phyloP scores from a whole-genome alignment of 2,329 filamentous ascomycete genomes.

The Aspergillus pseudoglaucus region DNA sequence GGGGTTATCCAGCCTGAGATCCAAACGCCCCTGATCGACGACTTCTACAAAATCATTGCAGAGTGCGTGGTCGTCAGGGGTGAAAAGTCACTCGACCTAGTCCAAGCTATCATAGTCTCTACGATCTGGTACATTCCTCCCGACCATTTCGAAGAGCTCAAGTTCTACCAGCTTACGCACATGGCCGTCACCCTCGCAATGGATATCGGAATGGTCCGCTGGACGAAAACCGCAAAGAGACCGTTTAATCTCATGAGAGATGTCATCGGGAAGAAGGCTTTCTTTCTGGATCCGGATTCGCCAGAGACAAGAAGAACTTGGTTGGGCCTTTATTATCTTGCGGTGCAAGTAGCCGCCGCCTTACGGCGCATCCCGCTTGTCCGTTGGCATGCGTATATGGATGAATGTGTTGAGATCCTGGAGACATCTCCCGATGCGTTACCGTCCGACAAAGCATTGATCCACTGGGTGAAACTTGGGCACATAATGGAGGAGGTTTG shows the following conservation, averaged over 20 bases:
- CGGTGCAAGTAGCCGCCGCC: conserved; percentile 54
- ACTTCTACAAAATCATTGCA: conserved; percentile 66
- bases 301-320: conserved; percentile 54
- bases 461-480: conserved; percentile 53
- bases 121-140: conserved; percentile 84
- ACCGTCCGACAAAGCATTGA: conserved; percentile 50
- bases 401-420: conserved; percentile 54
- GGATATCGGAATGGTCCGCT: conserved; percentile 69
- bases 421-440: conserved; percentile 51
- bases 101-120: conserved; percentile 69
- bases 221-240: conserved; percentile 33
- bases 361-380: conserved; percentile 53
- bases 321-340: conserved; percentile 56
- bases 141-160: conserved; percentile 75
- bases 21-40: conserved; percentile 58
- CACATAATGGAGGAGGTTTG: conserved; percentile 64
- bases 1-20: conserved; percentile 47
- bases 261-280: conserved; percentile 31
- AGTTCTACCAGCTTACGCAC: conserved; percentile 83
- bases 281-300: conserved; percentile 43
- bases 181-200: conserved; percentile 75
- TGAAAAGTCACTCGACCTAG: conserved; percentile 74
- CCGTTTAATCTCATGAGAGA: conserved; percentile 32
- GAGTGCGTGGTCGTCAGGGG: conserved; percentile 68
- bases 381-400: conserved; percentile 58